Evolutionary conservation across 106 monocot species (phyloP).

Genomic region (Dendrobium huoshanense): DNA sequence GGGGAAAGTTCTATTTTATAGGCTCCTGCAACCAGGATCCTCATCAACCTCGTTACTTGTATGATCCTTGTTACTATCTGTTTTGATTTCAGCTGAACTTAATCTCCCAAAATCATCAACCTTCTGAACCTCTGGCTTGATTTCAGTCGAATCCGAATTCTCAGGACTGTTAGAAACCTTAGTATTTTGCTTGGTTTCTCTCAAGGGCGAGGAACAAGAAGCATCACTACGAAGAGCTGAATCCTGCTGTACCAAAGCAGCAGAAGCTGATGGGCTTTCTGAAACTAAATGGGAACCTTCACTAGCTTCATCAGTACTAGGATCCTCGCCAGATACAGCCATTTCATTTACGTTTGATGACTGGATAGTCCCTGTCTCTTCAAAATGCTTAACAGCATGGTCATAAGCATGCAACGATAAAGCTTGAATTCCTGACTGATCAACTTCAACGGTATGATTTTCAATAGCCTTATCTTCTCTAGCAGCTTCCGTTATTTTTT

Average conservation of each 20-base stretch:
- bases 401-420: neutral
- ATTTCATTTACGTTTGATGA: neutral
- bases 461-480: neutral
- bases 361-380: neutral
- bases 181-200: neutral
- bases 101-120: neutral
- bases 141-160: neutral
- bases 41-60: no score
- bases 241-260: neutral
- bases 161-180: neutral
- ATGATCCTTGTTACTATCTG: no score
- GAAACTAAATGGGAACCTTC: neutral
- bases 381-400: neutral
- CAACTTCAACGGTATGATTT: neutral
- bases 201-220: constrained; percentile 1
- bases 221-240: neutral
- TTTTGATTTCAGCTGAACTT: no score
- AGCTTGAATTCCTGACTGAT: neutral
- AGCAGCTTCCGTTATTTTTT: neutral
- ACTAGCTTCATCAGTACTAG: neutral
- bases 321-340: no score
- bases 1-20: neutral
- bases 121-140: neutral
- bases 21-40: no score
- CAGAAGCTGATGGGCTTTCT: neutral